Percentiles rank a stretch among this genome's conserved stretches.
These are phyloP conservation scores for Akanthomyces lecanii DNA, from an alignment of 2,329 filamentous ascomycete genomes.

Conservation along the genomic window DNA sequence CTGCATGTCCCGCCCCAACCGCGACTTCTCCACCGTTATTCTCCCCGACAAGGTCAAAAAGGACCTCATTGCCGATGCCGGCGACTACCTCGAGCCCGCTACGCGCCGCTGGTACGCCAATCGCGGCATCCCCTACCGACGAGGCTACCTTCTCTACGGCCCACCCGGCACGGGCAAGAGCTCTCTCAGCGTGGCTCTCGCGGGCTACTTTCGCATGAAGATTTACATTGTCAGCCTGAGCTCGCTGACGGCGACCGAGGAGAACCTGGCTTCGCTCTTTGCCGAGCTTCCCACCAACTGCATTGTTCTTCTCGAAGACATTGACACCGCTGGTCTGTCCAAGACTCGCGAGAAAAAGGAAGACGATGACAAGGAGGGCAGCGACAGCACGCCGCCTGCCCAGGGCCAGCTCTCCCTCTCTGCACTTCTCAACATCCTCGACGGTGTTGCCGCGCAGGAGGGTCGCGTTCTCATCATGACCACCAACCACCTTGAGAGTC, in stretches of 20 bases:
- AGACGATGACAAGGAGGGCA: conserved; percentile 23
- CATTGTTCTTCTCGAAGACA: conserved; percentile 71
- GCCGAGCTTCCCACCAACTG: conserved; percentile 63
- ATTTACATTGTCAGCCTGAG: conserved; percentile 70
- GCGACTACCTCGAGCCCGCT: conserved; percentile 58
- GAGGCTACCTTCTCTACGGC: conserved; percentile 78
- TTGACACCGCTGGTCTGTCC: conserved; percentile 68
- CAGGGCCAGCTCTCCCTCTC: conserved; percentile 59
- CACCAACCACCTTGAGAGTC: conserved; percentile 59
- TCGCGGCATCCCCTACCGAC: conserved; percentile 78
- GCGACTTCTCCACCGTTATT: conserved; percentile 63
- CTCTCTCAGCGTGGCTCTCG: conserved; percentile 64
- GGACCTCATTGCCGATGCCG: conserved; percentile 55
- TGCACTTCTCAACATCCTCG: conserved; percentile 74
- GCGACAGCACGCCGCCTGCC: neutral
- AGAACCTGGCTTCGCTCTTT: conserved; percentile 61
- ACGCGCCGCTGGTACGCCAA: conserved; percentile 77
- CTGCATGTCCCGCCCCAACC: conserved; percentile 55
- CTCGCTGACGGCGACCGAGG: conserved; percentile 59
- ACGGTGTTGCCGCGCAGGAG: conserved; percentile 64
- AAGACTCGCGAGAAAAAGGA: conserved; percentile 46
- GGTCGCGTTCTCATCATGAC: conserved; percentile 63
- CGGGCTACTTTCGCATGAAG: conserved; percentile 64
- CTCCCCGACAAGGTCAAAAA: conserved; percentile 58
- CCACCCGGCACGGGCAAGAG: conserved; percentile 79